Evolutionary conservation across 2,329 filamentous ascomycete genomes (phyloP).

Genomic region (Trichoderma sp.): DNA sequence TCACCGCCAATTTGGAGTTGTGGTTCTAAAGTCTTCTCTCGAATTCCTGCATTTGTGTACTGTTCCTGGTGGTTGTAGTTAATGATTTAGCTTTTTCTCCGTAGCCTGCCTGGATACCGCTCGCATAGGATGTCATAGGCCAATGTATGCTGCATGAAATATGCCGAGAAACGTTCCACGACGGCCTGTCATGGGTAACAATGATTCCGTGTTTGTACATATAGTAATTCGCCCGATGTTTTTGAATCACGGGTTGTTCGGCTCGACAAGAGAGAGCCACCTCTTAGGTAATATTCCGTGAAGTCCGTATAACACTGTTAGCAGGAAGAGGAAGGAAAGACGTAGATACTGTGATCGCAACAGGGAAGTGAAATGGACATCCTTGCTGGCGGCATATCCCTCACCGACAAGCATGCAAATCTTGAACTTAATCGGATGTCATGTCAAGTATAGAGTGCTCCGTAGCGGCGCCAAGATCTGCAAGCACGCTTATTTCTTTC

Average conservation of each 20-base stretch:
- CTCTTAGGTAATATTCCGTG: background rate
- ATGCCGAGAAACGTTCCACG: background rate
- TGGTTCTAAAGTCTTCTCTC: background rate
- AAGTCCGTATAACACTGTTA: background rate
- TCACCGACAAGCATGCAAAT: background rate
- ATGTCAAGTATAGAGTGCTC: background rate
- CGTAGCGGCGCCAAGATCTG: slow-evolving; percentile 6
- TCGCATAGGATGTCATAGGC: background rate
- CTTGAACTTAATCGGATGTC: background rate
- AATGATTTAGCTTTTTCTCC: background rate
- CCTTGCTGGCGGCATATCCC: background rate
- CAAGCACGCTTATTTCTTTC: background rate
- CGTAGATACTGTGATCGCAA: background rate
- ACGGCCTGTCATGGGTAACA: background rate
- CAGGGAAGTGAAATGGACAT: background rate
- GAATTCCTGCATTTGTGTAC: background rate
- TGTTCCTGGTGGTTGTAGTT: background rate
- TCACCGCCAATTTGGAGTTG: background rate
- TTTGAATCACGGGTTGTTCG: background rate
- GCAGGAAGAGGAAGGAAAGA: background rate
- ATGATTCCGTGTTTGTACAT: background rate
- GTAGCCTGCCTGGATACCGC: background rate
- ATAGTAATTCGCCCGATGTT: background rate
- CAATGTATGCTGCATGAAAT: background rate
- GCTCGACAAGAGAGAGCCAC: background rate